A percentile compares a stretch with the other conserved stretches of the same genome.
These are phyloP conservation scores for Crithidia bombi DNA, from an alignment of 208 protist genomes.

Conservation along the genomic window DNA sequence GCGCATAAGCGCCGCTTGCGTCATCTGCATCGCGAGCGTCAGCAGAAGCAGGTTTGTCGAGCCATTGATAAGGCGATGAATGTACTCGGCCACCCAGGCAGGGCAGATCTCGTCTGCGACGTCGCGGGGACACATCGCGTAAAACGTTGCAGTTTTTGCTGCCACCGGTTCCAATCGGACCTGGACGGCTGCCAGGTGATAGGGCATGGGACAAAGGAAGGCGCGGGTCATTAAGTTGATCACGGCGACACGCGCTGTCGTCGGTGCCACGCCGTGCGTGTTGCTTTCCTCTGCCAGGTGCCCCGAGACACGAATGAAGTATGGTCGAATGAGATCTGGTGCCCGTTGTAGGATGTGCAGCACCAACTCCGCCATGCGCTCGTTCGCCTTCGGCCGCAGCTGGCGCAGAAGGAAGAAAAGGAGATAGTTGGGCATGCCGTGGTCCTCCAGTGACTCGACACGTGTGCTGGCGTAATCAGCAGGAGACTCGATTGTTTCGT, in stretches of 20 bases:
- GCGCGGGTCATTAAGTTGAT: slow-evolving; percentile 87
- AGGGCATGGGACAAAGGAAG: slow-evolving; percentile 80
- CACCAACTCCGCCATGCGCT: slow-evolving; percentile 59
- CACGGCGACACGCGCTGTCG: slow-evolving; percentile 70
- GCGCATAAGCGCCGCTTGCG: slow-evolving; percentile 77
- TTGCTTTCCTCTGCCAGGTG: slow-evolving; percentile 79
- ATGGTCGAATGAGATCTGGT: slow-evolving; percentile 88
- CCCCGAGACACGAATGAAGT: slow-evolving; percentile 79
- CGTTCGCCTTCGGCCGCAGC: slow-evolving; percentile 72
- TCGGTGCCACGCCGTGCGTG: slow-evolving; percentile 49
- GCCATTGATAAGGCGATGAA: slow-evolving; percentile 84
- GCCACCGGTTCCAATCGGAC: slow-evolving; percentile 62
- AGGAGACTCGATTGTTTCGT: slow-evolving; percentile 79
- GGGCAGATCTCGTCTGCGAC: slow-evolving; percentile 87
- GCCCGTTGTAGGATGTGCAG: slow-evolving; percentile 77
- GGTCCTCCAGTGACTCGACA: slow-evolving; percentile 69
- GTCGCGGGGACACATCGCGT: slow-evolving; percentile 72
- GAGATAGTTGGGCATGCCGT: slow-evolving; percentile 90
- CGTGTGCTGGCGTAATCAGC: slow-evolving; percentile 81
- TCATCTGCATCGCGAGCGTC: slow-evolving; percentile 81
- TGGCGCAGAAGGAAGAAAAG: slow-evolving; percentile 90
- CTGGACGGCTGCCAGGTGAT: slow-evolving; percentile 65
- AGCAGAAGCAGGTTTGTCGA: slow-evolving; percentile 79
- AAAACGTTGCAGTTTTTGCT: slow-evolving; percentile 74
- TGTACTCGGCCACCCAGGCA: slow-evolving; percentile 79